A percentile compares a stretch with the other conserved stretches of the same genome.
These are phyloP conservation scores for Thuidium tamariscinum DNA, from an alignment of 225 moss, liverwort and hornwort species.

Conservation along the genomic window DNA sequence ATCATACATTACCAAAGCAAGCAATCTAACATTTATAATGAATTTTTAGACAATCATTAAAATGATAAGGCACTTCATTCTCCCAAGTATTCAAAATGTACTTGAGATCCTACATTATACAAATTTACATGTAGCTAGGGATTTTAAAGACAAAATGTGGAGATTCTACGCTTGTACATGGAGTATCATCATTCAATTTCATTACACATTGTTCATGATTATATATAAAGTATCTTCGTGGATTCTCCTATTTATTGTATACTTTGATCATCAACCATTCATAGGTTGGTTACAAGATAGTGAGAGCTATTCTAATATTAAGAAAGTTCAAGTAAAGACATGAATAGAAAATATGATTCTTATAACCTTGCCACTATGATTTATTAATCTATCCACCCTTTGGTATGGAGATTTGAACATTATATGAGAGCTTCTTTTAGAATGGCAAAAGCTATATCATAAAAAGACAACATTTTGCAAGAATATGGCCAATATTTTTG, in stretches of 20 bases:
- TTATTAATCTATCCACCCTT: accelerated
- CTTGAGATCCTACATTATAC: background rate
- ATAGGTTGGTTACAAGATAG: background rate
- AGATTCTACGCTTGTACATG: background rate
- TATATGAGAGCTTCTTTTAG: background rate
- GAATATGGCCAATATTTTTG: background rate
- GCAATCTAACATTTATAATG: accelerated
- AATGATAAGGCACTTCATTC: background rate
- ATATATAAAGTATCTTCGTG: background rate
- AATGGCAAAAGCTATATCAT: background rate
- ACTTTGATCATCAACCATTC: background rate
- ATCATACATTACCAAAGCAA: background rate
- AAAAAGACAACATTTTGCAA: background rate
- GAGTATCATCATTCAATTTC: background rate
- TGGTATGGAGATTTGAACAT: background rate
- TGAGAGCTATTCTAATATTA: background rate
- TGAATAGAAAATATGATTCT: background rate
- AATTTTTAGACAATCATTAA: background rate
- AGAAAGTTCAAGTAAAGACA: background rate
- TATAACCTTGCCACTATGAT: background rate
- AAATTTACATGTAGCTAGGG: background rate
- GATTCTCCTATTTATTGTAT: background rate
- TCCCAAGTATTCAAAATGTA: background rate
- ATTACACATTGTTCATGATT: background rate
- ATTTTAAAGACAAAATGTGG: background rate